These are phyloP conservation scores for Polychytrium aggregatum DNA, from an alignment of 192 early-diverging fungal genomes.

Conservation along the genomic window DNA sequence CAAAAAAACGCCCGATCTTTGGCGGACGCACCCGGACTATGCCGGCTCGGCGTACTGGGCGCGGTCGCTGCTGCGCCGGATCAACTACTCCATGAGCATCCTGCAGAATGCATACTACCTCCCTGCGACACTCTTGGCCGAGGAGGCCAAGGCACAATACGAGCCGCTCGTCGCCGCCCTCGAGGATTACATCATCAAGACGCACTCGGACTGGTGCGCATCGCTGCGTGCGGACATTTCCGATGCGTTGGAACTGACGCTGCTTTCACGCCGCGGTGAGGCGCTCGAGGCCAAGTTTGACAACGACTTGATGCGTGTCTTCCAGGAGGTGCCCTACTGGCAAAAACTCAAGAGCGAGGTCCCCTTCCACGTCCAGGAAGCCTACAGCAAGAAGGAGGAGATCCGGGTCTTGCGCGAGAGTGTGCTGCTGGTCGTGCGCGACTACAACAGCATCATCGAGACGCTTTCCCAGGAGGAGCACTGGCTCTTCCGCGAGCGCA, in stretches of 20 bases:
- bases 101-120: conserved; percentile 44
- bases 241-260: conserved; percentile 30
- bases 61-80: conserved; percentile 33
- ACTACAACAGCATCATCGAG: conserved; percentile 54
- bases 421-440: conserved; percentile 48
- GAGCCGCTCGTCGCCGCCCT: conserved; percentile 34
- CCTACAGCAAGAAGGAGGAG: conserved; percentile 48
- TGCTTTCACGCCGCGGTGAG: conserved; percentile 28
- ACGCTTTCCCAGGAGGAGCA: conserved; percentile 41
- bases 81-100: conserved; percentile 26
- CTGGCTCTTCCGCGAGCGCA: conserved; percentile 43
- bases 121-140: conserved; percentile 31
- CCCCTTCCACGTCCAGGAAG: conserved; percentile 51
- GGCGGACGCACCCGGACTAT: conserved; percentile 42
- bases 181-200: conserved; percentile 50
- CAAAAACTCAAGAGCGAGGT: conserved; percentile 51
- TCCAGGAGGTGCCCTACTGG: conserved; percentile 46
- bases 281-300: conserved; percentile 53
- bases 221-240: conserved; percentile 21
- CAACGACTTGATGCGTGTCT: conserved; percentile 36
- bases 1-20: conserved; percentile 40
- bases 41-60: conserved; percentile 55
- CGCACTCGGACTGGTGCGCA: conserved; percentile 41
- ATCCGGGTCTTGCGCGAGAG: conserved; percentile 46
- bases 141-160: conserved; percentile 44